A percentile compares a stretch with the other conserved stretches of the same genome.
phyloP scores from a whole-genome alignment of 495 filamentous ascomycete genomes.

The Cairneyella variabilis region DNA sequence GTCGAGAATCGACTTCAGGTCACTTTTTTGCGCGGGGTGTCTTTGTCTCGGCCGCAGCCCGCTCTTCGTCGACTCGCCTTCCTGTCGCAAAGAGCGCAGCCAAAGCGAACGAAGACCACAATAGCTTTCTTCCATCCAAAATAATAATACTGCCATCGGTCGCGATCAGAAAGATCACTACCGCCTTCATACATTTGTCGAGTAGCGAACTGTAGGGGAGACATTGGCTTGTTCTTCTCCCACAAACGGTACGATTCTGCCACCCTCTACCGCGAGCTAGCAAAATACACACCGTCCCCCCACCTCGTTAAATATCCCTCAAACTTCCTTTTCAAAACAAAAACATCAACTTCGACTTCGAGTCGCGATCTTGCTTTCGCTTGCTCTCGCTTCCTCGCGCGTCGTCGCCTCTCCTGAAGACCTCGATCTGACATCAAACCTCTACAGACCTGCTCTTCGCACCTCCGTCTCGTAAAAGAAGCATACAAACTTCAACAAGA shows the following conservation, averaged over 20 bases:
- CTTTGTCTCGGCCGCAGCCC: constrained; percentile 3
- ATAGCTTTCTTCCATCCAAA: constrained; percentile 1
- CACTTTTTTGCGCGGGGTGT: background rate
- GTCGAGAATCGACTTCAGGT: background rate
- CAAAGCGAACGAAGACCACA: background rate
- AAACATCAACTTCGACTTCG: constrained; percentile 20
- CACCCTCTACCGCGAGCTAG: constrained; percentile 18
- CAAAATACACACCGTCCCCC: constrained; percentile 5
- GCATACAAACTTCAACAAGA: constrained; percentile 31
- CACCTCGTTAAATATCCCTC: constrained; percentile 8
- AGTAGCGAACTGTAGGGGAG: constrained; percentile 68
- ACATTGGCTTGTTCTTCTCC: constrained; percentile 99
- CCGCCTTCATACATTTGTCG: constrained; percentile 12
- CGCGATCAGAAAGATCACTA: constrained; percentile 13
- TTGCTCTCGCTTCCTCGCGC: constrained; percentile 17
- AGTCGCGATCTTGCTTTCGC: constrained; percentile 22
- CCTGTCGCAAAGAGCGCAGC: constrained; percentile 4
- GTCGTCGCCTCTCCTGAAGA: constrained; percentile 13
- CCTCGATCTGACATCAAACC: constrained; percentile 20
- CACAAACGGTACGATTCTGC: constrained; percentile 62
- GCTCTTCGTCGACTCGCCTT: background rate
- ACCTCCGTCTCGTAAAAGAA: no score
- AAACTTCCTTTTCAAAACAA: constrained; percentile 17
- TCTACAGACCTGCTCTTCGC: constrained; percentile 20
- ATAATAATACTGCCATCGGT: constrained; percentile 13